Percentiles rank a stretch among this genome's conserved stretches.
Evolutionary conservation across 495 filamentous ascomycete genomes (phyloP).

Genomic region (Astrothelium macrocarpum): DNA sequence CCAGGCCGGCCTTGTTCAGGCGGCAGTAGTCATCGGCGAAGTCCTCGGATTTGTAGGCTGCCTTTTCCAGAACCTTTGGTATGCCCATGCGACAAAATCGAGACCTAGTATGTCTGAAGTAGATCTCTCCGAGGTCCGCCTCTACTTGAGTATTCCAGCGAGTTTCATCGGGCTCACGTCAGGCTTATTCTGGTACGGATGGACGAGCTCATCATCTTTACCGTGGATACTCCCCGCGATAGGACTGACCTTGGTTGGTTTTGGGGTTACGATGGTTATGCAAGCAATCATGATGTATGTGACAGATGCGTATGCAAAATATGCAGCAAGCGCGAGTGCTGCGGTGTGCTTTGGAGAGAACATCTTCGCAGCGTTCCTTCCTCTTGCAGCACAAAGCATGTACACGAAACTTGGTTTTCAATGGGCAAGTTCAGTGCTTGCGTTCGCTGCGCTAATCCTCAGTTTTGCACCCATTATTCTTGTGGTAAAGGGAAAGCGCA

Average conservation of each 20-base stretch:
- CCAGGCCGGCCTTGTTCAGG: slow-evolving; percentile 26
- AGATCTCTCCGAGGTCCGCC: slow-evolving; percentile 24
- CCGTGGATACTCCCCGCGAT: slow-evolving; percentile 24
- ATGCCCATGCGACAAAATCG: slow-evolving; percentile 22
- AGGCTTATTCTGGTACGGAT: slow-evolving; percentile 26
- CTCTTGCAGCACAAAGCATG: slow-evolving; percentile 28
- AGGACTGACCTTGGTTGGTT: slow-evolving; percentile 20
- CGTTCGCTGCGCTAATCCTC: slow-evolving; percentile 26
- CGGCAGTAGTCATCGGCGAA: slow-evolving; percentile 30
- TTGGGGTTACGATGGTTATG: slow-evolving; percentile 25
- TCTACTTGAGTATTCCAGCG: slow-evolving; percentile 20
- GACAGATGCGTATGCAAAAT: slow-evolving; percentile 32
- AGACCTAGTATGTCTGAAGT: not conserved
- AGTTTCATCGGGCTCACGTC: slow-evolving; percentile 23
- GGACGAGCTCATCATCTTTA: slow-evolving; percentile 19
- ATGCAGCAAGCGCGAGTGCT: slow-evolving; percentile 32
- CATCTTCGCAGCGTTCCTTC: slow-evolving; percentile 32
- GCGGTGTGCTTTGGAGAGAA: slow-evolving; percentile 33
- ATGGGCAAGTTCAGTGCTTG: slow-evolving; percentile 30
- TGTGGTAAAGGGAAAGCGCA: slow-evolving; percentile 19
- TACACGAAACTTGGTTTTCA: slow-evolving; percentile 28
- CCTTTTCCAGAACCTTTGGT: slow-evolving; percentile 21
- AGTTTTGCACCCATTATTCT: slow-evolving; percentile 30
- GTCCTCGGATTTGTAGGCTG: slow-evolving; percentile 22
- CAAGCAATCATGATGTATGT: slow-evolving; percentile 30